Base-by-base conservation (phyloP, 1,139 yeast species). In the Blastobotrys persicus region DNA sequence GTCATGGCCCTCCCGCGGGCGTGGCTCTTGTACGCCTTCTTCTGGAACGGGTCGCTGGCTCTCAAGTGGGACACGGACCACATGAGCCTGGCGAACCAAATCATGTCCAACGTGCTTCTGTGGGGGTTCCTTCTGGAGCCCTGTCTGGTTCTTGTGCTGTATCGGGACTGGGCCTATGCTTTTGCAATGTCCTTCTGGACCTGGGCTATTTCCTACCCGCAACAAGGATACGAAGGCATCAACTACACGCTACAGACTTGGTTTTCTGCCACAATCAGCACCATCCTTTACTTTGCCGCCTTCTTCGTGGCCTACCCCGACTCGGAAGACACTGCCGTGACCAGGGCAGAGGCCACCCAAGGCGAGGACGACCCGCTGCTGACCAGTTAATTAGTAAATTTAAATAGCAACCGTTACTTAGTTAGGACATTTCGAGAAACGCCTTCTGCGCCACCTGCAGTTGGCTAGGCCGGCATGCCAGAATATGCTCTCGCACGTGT, bases 11-110 rank as follows among this genome's bases (percentile, higher is more conserved):
- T 85, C 60, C 94, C 95, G 31, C 67, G 85, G 49, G 74, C 87
- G 23, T 87, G 95, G 95, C 69, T 83, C 35, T 65, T 85, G 55
- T 84, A 80, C 63, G 83, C 81, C 23, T 65, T 87, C 39, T 83
- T 86, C 71, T 86, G 95, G 95, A 85, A 85, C 61, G 94, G 95
- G 34, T 91, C 95, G 2, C 83, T 83, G 28, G 69, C 80, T 66
- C 70, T 81, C 61, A 75, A 80, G 58, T 82, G 79, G 62, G 73
- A 79, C 37, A 60, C 69, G 11, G 63, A 68, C 3, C 66, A 83
- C 33, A 61, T 69, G 12, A 61, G 67, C 4, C 66, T 83, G 28
- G 71, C 78, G 31, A 81, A 88, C n/a, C 74, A 94, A 54, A 70
- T 87, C 46, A 56, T 86, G 23, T 86, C 92, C 52, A 86, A 87